A percentile compares a stretch with the other conserved stretches of the same genome.
phyloP scores from a whole-genome alignment of 768 basidiomycete genomes.

The Lentinula lateritia region DNA sequence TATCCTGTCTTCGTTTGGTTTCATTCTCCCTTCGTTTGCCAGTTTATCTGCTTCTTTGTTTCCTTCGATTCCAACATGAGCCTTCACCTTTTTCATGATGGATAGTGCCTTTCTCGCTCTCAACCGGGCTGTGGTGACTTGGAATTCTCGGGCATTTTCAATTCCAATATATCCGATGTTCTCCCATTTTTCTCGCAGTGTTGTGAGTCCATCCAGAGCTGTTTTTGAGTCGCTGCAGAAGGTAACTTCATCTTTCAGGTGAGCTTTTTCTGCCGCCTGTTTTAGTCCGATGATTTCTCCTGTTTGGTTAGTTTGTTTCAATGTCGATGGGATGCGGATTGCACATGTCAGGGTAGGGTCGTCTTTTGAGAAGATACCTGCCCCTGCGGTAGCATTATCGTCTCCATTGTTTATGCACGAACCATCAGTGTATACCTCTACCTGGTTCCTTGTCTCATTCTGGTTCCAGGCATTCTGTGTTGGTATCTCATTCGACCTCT shows the following conservation, averaged over 20 bases:
- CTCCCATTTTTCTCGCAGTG: neutral
- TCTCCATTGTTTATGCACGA: neutral
- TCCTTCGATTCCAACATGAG: constrained; percentile 12
- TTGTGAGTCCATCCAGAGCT: neutral
- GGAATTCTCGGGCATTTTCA: neutral
- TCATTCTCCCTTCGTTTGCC: constrained; percentile 11
- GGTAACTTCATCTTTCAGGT: neutral
- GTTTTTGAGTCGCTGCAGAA: neutral
- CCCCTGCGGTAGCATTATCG: neutral
- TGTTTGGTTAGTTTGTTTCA: neutral
- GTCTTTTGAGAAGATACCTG: neutral
- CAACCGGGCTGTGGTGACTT: neutral
- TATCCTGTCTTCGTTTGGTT: constrained; percentile 8
- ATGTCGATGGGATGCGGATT: neutral
- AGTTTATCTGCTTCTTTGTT: constrained; percentile 21
- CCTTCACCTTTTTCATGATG: constrained; percentile 20
- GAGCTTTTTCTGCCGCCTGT: neutral
- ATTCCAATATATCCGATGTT: constrained; percentile 2
- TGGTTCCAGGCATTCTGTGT: too few relatives aligned
- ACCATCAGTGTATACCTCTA: neutral
- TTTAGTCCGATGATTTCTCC: neutral
- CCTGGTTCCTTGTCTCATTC: too few relatives aligned
- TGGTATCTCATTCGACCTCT: too few relatives aligned
- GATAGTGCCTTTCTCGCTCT: constrained; percentile 9
- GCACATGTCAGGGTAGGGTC: neutral